Evolutionary conservation across 2,329 filamentous ascomycete genomes (phyloP), one percentile per base, ranked within the genome.

Genomic region (Calonectria montana): DNA sequence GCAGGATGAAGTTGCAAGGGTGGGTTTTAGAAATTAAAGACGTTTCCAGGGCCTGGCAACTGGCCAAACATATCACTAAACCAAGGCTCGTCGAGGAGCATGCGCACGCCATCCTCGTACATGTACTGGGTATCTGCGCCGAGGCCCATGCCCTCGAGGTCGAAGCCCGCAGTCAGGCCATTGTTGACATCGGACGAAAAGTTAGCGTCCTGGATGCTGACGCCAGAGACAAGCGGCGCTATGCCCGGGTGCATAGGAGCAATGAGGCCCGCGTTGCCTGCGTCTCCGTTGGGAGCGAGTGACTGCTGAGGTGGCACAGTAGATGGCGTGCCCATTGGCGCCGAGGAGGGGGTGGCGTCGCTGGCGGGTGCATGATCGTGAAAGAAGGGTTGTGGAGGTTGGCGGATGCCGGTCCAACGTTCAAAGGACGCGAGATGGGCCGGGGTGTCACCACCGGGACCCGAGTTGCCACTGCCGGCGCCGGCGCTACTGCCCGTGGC

Each of bases 401-500:
- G 74, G 48, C 74, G 76, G 64, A 75, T 43, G 77, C 66, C 73
- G 62, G 73, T 71, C 69, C 77, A 69, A 73, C 76, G 73, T 69
- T 75, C 59, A 70, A 73, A 75, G 23, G 76, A 73, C 4, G 76
- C 47, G n/a, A 74, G 59, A 23, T 69, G 71, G 39, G 59, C 59
- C 50, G 69, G 63, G 12, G 66, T 72, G 50, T 74, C 69, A 15
- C 75, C 69, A 35, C 59, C 64, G 43, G 77, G 39, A 62, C 50
- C 72, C 41, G 48, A 55, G 21, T 47, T 21, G 25, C 69, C 61
- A 41, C 41, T 57, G 55, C 53, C 59, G 53, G 71, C 73, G 29
- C 73, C 65, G 37, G 71, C 76, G 50, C 86, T 84, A 62, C 86
- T 85, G 39, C 81, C 82, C 70, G 86, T 87, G n/a, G 88, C 88